Base-by-base conservation (phyloP, 2,329 filamentous ascomycete genomes). In the Emergomyces orientalis region DNA sequence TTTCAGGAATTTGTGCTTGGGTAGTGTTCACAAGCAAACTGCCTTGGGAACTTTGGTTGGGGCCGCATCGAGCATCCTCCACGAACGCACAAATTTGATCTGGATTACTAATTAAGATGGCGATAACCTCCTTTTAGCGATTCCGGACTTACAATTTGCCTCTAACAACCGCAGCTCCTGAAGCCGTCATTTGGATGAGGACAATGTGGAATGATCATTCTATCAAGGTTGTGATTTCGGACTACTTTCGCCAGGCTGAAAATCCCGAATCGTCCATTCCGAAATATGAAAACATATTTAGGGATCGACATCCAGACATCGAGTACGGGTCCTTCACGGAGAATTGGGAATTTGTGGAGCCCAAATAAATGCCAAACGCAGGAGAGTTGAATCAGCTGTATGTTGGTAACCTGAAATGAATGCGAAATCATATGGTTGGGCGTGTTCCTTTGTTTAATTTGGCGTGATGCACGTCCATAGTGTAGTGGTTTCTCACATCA, bases 251-350 rank as follows among this genome's bases (percentile, higher is more conserved):
- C 8, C 71, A 75, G 60, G 69, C 69, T 1, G 63, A 74, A 62
- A 58, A 67, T 4, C 70, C 71, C 2, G 69, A 73, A 58, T 70
- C 70, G 11, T 60, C 55, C 4, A 69, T 74, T 51, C 66, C 63
- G 41, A 66, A 68, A 22, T 74, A 74, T 56, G 71, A 73, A 61
- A 65, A 74, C 63, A 69, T 75, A 58, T 75, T 71, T 65, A 66
- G 57, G 22, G 68, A 55, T 8, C 5, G 19, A 25, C 61, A 60
- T 49, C 63, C 69, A 6, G 71, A 71, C 62, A 65, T 74, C 14
- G 57, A 70, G 49, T 73, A 69, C 56, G 63, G 64, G 30, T 59
- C 54, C 43, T 73, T 74, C 41, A 63, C 68, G 1, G 68, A 69
- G 51, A 67, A 72, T 60, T 74, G 73, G 72, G 67, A 62, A 17